Base-by-base conservation (phyloP, 2,329 filamentous ascomycete species). In the Microascus cirrosus region DNA sequence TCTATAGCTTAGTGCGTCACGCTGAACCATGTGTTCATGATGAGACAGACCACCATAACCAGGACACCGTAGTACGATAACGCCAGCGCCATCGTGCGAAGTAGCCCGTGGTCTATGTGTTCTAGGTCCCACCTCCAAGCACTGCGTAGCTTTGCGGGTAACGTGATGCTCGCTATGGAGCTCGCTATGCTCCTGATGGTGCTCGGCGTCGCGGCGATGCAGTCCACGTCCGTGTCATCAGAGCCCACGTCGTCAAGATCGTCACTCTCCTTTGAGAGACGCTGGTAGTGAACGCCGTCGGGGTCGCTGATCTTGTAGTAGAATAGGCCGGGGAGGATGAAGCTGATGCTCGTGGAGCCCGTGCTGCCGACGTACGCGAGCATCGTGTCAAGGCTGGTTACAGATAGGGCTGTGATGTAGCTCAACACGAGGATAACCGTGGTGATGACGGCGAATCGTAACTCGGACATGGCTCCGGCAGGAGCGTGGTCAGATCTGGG, bases 241-340 rank as follows among this genome's bases (percentile, higher is more conserved):
- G 73, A 74, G 10, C 78, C 77, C 28, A 78, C 62, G 54, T 88
- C 86, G 42, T 81, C 77, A n/a, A 85, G 84, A 62, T 93, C 89
- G 65, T 97, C 94, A 63, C 96, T 90, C 66, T 94, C 91, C 70
- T 97, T 97, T 61, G 90, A 77, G 11, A 97, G 76, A 15, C 87
- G 83, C 69, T 96, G 93, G 65, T 96, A 91, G 61, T 93, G 84
- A 32, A 86, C 81, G 52, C 89, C 93, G 58, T 96, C 87, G 0
- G 94, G 94, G 25, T 90, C 85, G 13, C 90, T 95, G 60, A 99
- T 97, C 73, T 97, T 97, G 75, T 97, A 99, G 72, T 97, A 99
- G 71, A 99, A 99, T 3, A 99, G 74, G 0, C 94, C 94, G 0
- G 94, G 94, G 0, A 99, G 79, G 63, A 99, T 97, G 69, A 99